These are phyloP conservation scores for Botrytis cinerea DNA, from an alignment of 2,329 filamentous ascomycete genomes.

Conservation along the genomic window DNA sequence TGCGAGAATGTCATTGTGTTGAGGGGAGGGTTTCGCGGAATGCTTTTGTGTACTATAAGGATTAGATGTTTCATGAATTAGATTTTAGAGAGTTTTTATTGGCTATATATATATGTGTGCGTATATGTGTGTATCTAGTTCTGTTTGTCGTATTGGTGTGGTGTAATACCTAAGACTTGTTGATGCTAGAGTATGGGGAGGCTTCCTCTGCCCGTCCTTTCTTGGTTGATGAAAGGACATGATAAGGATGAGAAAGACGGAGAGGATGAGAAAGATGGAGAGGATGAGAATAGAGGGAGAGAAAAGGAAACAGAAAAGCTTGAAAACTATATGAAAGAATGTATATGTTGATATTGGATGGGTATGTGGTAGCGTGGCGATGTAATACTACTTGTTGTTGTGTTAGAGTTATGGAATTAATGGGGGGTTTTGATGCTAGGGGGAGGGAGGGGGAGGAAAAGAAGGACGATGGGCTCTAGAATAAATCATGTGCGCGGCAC, in stretches of 20 bases:
- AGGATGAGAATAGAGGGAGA: too few species aligned
- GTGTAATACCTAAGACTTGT: fast-evolving
- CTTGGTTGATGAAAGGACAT: neutral
- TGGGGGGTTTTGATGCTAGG: too few species aligned
- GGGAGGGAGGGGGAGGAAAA: too few species aligned
- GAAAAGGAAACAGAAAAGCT: neutral
- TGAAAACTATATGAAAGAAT: neutral
- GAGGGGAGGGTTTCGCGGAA: neutral
- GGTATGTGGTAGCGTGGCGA: too few species aligned
- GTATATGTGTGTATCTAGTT: neutral
- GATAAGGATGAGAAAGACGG: neutral
- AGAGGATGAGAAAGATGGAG: too few species aligned
- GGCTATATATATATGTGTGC: too few species aligned
- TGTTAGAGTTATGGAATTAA: too few species aligned
- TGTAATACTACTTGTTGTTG: too few species aligned
- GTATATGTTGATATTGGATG: too few species aligned
- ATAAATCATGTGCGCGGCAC: neutral
- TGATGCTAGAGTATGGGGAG: neutral
- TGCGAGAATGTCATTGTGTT: neutral
- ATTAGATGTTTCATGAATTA: neutral
- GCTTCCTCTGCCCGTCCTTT: too few species aligned
- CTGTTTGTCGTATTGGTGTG: neutral
- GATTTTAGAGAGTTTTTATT: neutral
- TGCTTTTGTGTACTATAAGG: neutral
- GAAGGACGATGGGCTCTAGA: too few species aligned